Base-by-base conservation (phyloP, 352 stramenopile genomes). In the Phytophthora multivora region DNA sequence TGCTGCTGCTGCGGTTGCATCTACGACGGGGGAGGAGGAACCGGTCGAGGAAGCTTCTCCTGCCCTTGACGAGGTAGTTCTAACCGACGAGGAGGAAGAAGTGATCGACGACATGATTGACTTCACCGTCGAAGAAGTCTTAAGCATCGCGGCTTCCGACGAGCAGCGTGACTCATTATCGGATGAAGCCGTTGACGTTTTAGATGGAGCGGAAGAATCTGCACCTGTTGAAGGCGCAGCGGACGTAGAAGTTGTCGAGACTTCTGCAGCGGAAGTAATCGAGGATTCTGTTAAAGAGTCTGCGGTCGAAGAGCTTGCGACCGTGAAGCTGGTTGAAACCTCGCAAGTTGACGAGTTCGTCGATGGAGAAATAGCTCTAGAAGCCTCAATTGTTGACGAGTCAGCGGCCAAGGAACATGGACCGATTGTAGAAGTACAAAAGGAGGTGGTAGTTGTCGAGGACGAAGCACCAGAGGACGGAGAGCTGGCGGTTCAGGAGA, bases 121-220 rank as follows among this genome's bases (percentile, higher is more conserved):
- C 19, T 33, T 23, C 12, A 58, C 47, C 8, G 48, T 65, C 3
- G 57, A 52, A 33, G 57, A 65, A 25, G 48, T 52, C 2, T 13
- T 58, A 38, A 57, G 56, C 12, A 51, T 51, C 12, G 13, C 26
- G 8, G 54, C 54, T 13, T 45, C 47, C 5, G 56, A 64, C 16
- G 46, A 64, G 12, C 45, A 51, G 18, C 39, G 45, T 8, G 55
- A 63, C 25, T 63, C 55, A 26, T 39, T 63, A 39, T 39, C 46
- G 9, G 36, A 51, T 26, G 36, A 63, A 28, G 46, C 13, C 25
- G 39, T 59, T 16, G 16, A 49, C n/a, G 50, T 39, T 6, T 12
- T 18, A 23, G 21, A 4, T 10, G 16, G 2, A 16, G 26, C 31
- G 3, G 26, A 30, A 13, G 49, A 46, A 16, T 12, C n/a, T 49